These are phyloP conservation scores for Trichosporon asahii DNA, from an alignment of 1,284 basidiomycete genomes.

Conservation along the genomic window DNA sequence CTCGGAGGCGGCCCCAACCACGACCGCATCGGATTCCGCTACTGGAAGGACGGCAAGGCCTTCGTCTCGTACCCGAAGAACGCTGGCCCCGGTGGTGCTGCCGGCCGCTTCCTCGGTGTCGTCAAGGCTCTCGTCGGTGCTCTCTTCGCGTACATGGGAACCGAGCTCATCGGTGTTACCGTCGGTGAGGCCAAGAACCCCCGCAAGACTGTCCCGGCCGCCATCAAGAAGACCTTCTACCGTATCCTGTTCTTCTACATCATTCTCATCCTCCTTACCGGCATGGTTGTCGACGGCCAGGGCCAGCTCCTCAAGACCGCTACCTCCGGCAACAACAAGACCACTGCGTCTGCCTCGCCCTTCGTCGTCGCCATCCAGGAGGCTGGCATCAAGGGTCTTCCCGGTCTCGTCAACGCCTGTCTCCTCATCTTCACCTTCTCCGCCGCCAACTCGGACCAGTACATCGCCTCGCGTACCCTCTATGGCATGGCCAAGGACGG, in stretches of 20 bases:
- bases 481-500: conserved; percentile 58
- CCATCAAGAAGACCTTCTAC: conserved; percentile 57
- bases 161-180: conserved; percentile 57
- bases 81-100: conserved; percentile 12
- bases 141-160: conserved; percentile 58
- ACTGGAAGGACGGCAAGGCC: conserved; percentile 55
- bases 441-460: conserved; percentile 58
- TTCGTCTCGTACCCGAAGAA: conserved; percentile 32
- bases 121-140: conserved; percentile 51
- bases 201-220: conserved; percentile 60
- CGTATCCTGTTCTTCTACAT: conserved; percentile 68
- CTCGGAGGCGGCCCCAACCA: conserved; percentile 65
- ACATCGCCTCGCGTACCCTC: conserved; percentile 56
- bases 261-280: conserved; percentile 57
- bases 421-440: conserved; percentile 52
- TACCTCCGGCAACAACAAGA: conserved; percentile 55
- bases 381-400: conserved; percentile 53
- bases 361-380: conserved; percentile 63
- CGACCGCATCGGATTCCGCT: conserved; percentile 60
- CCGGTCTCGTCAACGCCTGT: conserved; percentile 54
- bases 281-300: conserved; percentile 57
- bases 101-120: conserved; percentile 66
- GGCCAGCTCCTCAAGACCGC: conserved; percentile 52
- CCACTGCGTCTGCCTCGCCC: conserved; percentile 63
- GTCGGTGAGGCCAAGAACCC: conserved; percentile 58